Base-by-base conservation (phyloP, 1,139 yeast species). In the Pichia sp. region DNA sequence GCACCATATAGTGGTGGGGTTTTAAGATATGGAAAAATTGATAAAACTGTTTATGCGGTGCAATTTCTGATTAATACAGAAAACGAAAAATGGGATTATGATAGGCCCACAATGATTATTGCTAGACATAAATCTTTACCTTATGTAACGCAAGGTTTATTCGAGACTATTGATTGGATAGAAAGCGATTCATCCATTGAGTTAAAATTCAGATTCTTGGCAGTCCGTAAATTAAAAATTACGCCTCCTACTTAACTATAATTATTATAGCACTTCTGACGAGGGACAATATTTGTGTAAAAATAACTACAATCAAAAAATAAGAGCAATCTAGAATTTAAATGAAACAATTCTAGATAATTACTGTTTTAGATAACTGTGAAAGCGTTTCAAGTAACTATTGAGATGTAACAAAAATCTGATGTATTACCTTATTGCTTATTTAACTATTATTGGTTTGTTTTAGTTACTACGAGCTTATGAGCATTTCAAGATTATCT, bases 81-180 rank as follows among this genome's bases (percentile, higher is more conserved):
- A 6, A 38, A 40, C 12, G n/a, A 20, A 2, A 7, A 2, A 6
- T 48, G 49, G 49, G 31, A n/a, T 5, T 43, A 32, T 40, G 48
- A 30, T 4, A 37, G 28, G 3, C 47, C 49, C 4, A 43, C 41
- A 25, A 40, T 48, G 45, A 30, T 48, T 35, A 12, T 48, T 28
- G 51, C 51, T 2, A 37, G 23, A 26, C 37, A 38, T 30, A 40
- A 37, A 32, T 25, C 30, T 9, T 20, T 5, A 6, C 3, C 1
- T 9, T 9, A 10, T 9, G n/a, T 24, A 2, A 23, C 32, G 2
- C 30, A 28, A 23, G 35, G 16, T 12, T 30, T 40, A 16, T n/a
- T 46, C n/a, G 11, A 40, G 16, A 25, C 30, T 4, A 24, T 46
- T 20, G 42, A 46, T 5, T 46, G 49, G 49, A 26, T 24, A 1